Evolutionary conservation across 352 stramenopile genomes (phyloP).

Genomic region (Thalassiosira hispida): DNA sequence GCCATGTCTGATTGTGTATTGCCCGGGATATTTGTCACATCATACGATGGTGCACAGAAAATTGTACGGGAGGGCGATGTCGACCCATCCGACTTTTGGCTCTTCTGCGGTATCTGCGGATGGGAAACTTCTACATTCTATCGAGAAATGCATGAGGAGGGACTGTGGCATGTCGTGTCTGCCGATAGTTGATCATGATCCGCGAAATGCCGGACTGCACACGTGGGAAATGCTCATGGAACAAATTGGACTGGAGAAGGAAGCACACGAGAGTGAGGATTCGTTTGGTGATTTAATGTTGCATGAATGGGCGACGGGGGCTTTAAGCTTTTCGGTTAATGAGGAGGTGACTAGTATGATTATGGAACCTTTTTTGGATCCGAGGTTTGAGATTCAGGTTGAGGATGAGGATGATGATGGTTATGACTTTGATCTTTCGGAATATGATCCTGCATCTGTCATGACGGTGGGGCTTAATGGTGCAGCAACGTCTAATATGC

Average conservation of each 20-base stretch:
- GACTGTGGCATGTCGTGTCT: conserved; percentile 66
- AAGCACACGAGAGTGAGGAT: conserved; percentile 29
- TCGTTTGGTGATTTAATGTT: conserved; percentile 78
- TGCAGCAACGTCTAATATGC: too few species aligned
- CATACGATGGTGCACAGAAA: conserved; percentile 48
- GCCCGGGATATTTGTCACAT: conserved; percentile 48
- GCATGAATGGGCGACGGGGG: conserved; percentile 65
- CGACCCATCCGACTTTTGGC: conserved; percentile 58
- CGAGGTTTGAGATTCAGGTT: conserved; percentile 3
- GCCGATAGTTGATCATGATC: conserved; percentile 47
- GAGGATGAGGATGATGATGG: conserved; percentile 16
- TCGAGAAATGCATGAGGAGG: conserved; percentile 67
- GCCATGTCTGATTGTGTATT: conserved; percentile 25
- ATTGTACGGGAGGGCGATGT: conserved; percentile 57
- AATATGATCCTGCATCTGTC: conserved; percentile 40
- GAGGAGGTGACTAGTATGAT: conserved; percentile 33
- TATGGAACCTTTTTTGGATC: conserved; percentile 8
- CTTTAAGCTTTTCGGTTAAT: conserved; percentile 40
- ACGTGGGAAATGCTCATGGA: conserved; percentile 68
- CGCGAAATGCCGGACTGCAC: conserved; percentile 55
- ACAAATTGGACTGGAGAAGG: conserved; percentile 46
- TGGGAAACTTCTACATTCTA: conserved; percentile 71
- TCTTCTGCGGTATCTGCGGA: conserved; percentile 74
- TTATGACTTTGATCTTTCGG: conserved; percentile 26
- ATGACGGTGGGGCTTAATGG: conserved; percentile 30